Base-by-base conservation (phyloP, 306 rosid genomes). In the Begonia masoniana region DNA sequence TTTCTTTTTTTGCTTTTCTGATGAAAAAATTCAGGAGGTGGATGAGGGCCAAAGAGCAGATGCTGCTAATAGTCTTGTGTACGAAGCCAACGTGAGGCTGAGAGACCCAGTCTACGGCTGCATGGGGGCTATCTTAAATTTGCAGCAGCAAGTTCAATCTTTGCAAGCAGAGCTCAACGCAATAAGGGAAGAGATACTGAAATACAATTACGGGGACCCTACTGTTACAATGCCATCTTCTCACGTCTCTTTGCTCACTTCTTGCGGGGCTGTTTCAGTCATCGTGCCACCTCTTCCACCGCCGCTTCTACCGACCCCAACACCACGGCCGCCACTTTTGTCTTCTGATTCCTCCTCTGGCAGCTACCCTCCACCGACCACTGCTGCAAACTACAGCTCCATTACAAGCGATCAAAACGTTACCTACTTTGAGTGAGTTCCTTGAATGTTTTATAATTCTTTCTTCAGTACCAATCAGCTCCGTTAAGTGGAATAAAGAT, bases 51-150 rank as follows among this genome's bases (percentile, higher is more conserved):
- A 83, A 17, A 79, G 96, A 77, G 94, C 93, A 0, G 99, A 91
- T 50, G 88, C 96, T 0, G 99, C 99, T 35, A 86, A 86, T 58
- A 91, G 99, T 71, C 88, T 86, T 36, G 99, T 91, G 12, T 86
- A 83, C 42, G 99, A 91, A 55, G 99, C 99, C 5, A 86, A 91
- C 67, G 86, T 91, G 74, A 83, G 99, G 72, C 81, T 86, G 60
- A 81, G 99, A 68, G 99, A 91, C 52, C 99, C 96, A 5, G 96
- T 91, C 2, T 91, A 91, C 50, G 99, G 99, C 43, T 91, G 99
- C 85, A 91, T 91, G 96, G 99, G 99, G 17, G 96, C 94, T 61
- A 91, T 91, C 68, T 91, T 96, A 13, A 78, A 86, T 57, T 68
- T 91, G 60, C 99, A 91, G 57, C 99, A 91, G 10, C 87, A 91